Evolutionary conservation across 176 grass and related monocot species (phyloP).

Genomic region (Thalia dealbata): DNA sequence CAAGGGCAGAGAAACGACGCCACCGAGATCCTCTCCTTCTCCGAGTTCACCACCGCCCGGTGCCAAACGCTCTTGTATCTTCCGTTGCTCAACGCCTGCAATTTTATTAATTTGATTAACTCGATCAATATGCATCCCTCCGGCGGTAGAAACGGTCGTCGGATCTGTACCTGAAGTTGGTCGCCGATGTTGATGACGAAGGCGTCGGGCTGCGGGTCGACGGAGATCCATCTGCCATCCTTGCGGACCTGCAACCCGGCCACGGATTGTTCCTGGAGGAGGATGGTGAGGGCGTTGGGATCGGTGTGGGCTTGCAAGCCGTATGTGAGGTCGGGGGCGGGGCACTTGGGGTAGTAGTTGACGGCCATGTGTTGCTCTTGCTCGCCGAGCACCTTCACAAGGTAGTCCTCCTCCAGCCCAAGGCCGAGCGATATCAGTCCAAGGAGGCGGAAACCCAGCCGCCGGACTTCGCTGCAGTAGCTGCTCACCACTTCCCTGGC

Average conservation of each 20-base stretch:
- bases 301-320: background rate
- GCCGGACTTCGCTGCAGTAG: background rate
- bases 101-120: too few relatives aligned
- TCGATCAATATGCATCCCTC: background rate
- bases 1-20: conserved; percentile 2
- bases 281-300: conserved; percentile 1
- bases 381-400: background rate
- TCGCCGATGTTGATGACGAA: conserved; percentile 5
- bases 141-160: background rate
- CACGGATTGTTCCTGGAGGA: background rate
- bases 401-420: background rate
- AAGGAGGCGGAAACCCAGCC: background rate
- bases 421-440: background rate
- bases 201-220: background rate
- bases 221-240: background rate
- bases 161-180: background rate
- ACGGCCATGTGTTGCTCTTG: conserved; percentile 7
- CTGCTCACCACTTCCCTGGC: conserved; percentile 7
- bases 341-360: conserved; percentile 4
- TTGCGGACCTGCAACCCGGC: conserved; percentile 1
- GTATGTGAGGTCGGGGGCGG: background rate
- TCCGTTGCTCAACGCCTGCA: background rate
- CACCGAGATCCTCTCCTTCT: background rate
- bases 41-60: background rate
- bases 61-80: conserved; percentile 6